These are phyloP conservation scores for Salix caprea DNA, from an alignment of 345 rosid genomes.

Conservation along the genomic window DNA sequence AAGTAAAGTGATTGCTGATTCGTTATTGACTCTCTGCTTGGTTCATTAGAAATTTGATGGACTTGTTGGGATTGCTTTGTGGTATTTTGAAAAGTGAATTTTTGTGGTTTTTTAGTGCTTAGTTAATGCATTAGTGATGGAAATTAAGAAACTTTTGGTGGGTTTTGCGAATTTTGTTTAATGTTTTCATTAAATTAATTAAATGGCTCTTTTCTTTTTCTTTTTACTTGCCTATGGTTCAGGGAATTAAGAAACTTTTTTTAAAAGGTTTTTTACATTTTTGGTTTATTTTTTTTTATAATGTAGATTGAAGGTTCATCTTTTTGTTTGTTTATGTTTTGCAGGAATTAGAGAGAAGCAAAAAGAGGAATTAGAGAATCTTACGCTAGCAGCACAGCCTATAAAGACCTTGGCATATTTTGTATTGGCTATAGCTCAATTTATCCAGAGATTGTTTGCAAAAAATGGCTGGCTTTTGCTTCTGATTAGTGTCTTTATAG, in stretches of 20 bases:
- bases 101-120: too few species aligned
- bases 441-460: conserved; percentile 47
- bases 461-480: conserved; percentile 67
- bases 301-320: too few species aligned
- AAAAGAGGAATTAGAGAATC: conserved; percentile 58
- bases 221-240: too few species aligned
- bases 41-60: not conserved
- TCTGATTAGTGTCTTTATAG: conserved; percentile 39
- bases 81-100: too few species aligned
- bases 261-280: too few species aligned
- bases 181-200: too few species aligned
- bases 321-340: not conserved
- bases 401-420: conserved; percentile 67
- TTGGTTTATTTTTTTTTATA: too few species aligned
- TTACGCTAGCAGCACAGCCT: conserved; percentile 68
- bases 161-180: not conserved
- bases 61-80: not conserved
- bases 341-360: conserved; percentile 62
- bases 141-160: not conserved
- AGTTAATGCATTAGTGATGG: not conserved
- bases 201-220: not conserved
- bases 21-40: not conserved
- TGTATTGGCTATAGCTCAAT: conserved; percentile 50
- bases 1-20: not conserved
- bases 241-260: too few species aligned